Conservation (phyloP, 176 grass and related monocot genomes). For the Avena sativa region DNA sequence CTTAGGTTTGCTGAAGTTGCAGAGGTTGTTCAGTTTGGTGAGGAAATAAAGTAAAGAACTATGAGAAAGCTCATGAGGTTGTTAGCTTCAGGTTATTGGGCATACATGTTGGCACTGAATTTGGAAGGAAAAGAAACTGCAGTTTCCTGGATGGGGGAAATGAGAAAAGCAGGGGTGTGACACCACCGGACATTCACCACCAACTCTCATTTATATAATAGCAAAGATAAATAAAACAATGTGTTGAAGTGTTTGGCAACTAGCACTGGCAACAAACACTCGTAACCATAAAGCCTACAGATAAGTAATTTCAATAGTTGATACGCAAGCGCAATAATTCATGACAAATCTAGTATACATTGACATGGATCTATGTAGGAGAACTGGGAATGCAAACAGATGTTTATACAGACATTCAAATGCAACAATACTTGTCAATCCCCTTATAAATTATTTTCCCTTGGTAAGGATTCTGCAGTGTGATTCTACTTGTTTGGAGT, state of each 20-base stretch:
- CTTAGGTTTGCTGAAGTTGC: neutral
- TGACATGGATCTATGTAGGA: conserved; percentile 14
- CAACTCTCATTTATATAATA: conserved; percentile 9
- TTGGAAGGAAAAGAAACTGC: neutral
- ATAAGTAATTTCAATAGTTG: conserved; percentile 17
- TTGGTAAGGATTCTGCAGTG: neutral
- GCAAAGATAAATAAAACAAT: conserved; percentile 14
- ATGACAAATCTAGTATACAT: neutral
- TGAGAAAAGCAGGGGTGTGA: neutral
- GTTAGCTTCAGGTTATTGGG: neutral
- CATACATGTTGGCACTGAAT: neutral
- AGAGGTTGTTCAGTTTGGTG: conserved; percentile 4
- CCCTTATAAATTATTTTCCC: conserved; percentile 5
- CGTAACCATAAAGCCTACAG: conserved; percentile 17
- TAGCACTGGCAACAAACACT: neutral
- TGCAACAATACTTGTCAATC: neutral
- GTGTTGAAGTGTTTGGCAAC: neutral
- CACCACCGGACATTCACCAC: neutral
- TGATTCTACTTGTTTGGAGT: neutral
- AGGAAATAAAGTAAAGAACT: neutral
- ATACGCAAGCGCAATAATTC: neutral
- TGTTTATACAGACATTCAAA: neutral
- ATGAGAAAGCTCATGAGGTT: neutral
- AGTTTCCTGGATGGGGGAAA: neutral
- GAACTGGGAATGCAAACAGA: conserved; percentile 22